Percentiles rank a stretch among this genome's conserved stretches.
phyloP scores from a whole-genome alignment of 2,329 filamentous ascomycete genomes.

The Plenodomus biglobosus region DNA sequence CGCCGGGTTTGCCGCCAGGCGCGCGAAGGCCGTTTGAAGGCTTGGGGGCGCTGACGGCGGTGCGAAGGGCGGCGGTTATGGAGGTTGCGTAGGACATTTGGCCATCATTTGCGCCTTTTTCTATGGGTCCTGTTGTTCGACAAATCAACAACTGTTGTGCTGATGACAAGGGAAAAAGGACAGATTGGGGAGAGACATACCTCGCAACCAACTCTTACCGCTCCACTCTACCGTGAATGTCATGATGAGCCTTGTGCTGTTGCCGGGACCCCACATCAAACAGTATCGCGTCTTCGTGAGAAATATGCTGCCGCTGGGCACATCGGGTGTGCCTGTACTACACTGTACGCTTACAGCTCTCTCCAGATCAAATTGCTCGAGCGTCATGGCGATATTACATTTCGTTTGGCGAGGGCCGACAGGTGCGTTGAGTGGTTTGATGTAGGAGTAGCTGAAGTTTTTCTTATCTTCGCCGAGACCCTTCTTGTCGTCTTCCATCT shows the following conservation, averaged over 20 bases:
- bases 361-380: constrained; percentile 86
- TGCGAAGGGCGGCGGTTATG: constrained; percentile 71
- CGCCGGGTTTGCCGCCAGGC: constrained; percentile 48
- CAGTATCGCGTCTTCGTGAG: constrained; percentile 92
- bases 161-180: background rate
- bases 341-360: constrained; percentile 81
- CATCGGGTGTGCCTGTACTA: constrained; percentile 87
- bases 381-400: constrained; percentile 80
- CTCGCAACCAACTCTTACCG: constrained; percentile 97
- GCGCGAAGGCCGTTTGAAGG: constrained; percentile 47
- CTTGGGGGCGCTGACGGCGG: constrained; percentile 69
- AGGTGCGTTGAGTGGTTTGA: constrained; percentile 80
- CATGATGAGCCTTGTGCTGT: constrained; percentile 80
- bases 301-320: constrained; percentile 91
- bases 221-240: constrained; percentile 94
- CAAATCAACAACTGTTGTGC: constrained; percentile 10
- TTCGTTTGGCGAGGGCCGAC: constrained; percentile 95
- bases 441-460: constrained; percentile 77
- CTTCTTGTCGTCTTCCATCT: constrained; percentile 78
- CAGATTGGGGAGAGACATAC: constrained; percentile 58
- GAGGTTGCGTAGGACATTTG: constrained; percentile 82
- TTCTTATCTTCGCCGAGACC: constrained; percentile 75
- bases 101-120: constrained; percentile 91
- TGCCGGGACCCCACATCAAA: constrained; percentile 86
- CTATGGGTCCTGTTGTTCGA: constrained; percentile 72